phyloP scores from a whole-genome alignment of 768 basidiomycete species.

The Rhodotorula sphaerocarpa region DNA sequence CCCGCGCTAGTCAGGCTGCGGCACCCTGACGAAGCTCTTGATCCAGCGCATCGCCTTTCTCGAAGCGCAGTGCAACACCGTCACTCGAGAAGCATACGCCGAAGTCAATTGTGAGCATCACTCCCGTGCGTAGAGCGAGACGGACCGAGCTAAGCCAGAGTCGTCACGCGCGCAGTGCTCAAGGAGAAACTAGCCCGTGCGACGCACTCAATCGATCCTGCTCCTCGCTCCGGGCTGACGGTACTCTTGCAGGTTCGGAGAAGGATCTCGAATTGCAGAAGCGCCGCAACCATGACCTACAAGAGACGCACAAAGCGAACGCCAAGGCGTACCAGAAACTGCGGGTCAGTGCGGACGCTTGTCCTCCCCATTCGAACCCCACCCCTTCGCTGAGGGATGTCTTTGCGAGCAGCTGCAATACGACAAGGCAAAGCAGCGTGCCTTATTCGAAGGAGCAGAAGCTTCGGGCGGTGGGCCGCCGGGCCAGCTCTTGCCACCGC shows the following conservation, averaged over 20 bases:
- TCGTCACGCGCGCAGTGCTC: constrained; percentile 2
- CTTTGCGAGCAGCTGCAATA: constrained; percentile 18
- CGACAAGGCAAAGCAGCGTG: constrained; percentile 34
- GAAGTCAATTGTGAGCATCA: constrained; percentile 12
- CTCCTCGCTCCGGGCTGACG: background rate
- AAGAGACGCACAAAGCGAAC: constrained; percentile 36
- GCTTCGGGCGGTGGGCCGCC: no score
- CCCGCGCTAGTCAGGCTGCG: no score
- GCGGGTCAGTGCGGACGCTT: constrained; percentile 21
- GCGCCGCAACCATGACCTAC: constrained; percentile 34
- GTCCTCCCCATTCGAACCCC: no score
- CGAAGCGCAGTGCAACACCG: constrained; percentile 28
- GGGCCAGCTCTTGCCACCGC: no score
- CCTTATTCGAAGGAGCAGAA: constrained; percentile 8
- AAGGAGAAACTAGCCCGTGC: constrained; percentile 2
- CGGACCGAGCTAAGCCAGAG: no score
- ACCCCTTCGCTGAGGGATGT: background rate
- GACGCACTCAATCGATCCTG: no score
- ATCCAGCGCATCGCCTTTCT: constrained; percentile 20
- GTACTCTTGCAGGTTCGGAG: constrained; percentile 1
- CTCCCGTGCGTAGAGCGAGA: no score
- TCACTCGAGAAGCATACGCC: constrained; percentile 25
- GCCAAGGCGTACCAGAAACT: constrained; percentile 40
- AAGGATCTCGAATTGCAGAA: constrained; percentile 34
- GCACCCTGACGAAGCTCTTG: background rate